phyloP scores from a whole-genome alignment of 306 rosid genomes.

The Rubus idaeus region DNA sequence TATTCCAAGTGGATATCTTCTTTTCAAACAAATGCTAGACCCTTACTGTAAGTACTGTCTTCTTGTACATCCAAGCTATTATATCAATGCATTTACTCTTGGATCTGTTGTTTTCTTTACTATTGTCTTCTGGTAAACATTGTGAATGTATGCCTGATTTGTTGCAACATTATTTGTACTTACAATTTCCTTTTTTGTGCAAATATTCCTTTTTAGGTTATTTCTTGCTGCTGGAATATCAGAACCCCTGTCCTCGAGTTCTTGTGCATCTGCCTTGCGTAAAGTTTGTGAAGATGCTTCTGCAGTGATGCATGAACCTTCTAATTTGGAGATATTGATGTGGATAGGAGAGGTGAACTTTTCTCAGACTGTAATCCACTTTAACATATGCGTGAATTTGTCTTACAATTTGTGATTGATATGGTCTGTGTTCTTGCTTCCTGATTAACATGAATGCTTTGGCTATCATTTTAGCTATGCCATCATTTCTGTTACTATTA shows the following conservation, averaged over 20 bases:
- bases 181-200: constrained; percentile 26
- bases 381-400: not conserved
- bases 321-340: constrained; percentile 90
- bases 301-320: constrained; percentile 71
- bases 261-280: constrained; percentile 86
- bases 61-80: constrained; percentile 9
- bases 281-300: constrained; percentile 93
- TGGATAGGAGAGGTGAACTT: constrained; percentile 94
- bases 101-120: not conserved
- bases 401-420: constrained; percentile 1
- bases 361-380: constrained; percentile 19
- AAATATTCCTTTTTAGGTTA: constrained; percentile 58
- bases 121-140: not conserved
- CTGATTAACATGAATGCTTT: not conserved
- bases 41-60: constrained; percentile 66
- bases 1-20: constrained; percentile 82
- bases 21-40: constrained; percentile 65
- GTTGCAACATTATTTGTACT: not conserved
- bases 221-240: constrained; percentile 89
- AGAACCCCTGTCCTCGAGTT: constrained; percentile 76
- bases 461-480: not conserved
- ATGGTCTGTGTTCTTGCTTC: constrained; percentile 11
- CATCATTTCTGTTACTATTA: not conserved
- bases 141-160: not conserved
- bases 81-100: not conserved